Percentiles rank a stretch among this genome's conserved stretches.
Evolutionary conservation across 305 asterid genomes (phyloP).

Genomic region (Solanum hybrid): DNA sequence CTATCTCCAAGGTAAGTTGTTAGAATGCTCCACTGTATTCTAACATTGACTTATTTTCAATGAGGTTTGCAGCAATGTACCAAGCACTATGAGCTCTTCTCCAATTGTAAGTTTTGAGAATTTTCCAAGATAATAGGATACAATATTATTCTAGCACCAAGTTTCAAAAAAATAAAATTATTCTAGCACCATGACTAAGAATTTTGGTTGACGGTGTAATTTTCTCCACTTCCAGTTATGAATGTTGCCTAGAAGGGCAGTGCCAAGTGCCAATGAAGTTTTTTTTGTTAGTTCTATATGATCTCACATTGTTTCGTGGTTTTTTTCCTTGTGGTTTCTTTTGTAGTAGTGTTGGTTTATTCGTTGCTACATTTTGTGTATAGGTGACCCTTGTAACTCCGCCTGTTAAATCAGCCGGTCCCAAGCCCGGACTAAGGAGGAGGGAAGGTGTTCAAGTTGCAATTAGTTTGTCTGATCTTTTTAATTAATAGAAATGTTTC

Average conservation of each 20-base stretch:
- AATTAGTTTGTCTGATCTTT: not conserved
- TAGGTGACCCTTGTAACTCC: not conserved
- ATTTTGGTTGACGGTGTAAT: too few relatives aligned
- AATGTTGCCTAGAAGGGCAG: too few relatives aligned
- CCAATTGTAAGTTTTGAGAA: not conserved
- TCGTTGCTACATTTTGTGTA: not conserved
- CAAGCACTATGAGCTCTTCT: not conserved
- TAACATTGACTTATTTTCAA: not conserved
- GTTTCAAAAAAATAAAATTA: too few relatives aligned
- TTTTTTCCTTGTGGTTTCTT: too few relatives aligned
- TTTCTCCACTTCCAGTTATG: too few relatives aligned
- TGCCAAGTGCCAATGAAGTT: too few relatives aligned
- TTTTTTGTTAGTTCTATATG: too few relatives aligned
- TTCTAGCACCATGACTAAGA: too few relatives aligned
- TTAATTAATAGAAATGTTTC: not conserved
- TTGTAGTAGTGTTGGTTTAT: not conserved
- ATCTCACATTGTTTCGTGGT: too few relatives aligned
- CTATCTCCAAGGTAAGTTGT: not conserved
- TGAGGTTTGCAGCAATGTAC: not conserved
- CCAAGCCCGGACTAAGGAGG: not conserved
- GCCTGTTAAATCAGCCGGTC: not conserved
- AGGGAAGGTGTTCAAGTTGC: not conserved
- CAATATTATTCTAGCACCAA: not conserved
- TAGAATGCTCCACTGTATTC: not conserved
- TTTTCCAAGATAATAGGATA: not conserved